Percentiles rank a stretch among this genome's conserved stretches.
phyloP scores from a whole-genome alignment of 2,329 filamentous ascomycete genomes.

The Akanthomyces uredinophilus region DNA sequence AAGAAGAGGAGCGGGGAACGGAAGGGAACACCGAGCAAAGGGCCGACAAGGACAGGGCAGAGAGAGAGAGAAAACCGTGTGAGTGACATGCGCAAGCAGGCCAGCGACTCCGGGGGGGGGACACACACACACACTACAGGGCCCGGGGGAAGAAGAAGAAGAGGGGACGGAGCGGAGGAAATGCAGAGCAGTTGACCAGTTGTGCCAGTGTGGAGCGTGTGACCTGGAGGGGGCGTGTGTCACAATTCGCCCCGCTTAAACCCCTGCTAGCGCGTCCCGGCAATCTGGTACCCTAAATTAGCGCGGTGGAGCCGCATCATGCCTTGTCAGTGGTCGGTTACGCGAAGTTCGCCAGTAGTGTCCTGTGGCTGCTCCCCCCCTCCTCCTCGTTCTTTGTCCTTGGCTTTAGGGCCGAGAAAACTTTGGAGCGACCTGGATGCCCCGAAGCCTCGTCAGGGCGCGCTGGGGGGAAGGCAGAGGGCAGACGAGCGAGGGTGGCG shows the following conservation, averaged over 20 bases:
- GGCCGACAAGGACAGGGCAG: not conserved
- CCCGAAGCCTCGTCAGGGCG: not conserved
- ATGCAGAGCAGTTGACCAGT: not conserved
- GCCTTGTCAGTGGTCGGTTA: conserved; percentile 23
- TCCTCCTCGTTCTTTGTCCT: not conserved
- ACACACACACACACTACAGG: not conserved
- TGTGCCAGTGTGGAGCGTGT: not conserved
- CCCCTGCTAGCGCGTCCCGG: conserved; percentile 32
- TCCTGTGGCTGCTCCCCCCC: not conserved
- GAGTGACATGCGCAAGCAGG: not conserved
- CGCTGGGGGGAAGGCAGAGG: not conserved
- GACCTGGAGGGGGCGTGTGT: conserved; percentile 9
- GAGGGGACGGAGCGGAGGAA: not conserved
- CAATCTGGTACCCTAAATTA: conserved; percentile 31
- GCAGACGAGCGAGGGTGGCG: no score
- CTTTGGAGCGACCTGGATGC: not conserved
- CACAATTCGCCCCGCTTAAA: not conserved
- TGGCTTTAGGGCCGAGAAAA: not conserved
- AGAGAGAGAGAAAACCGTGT: not conserved
- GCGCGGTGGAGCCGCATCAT: conserved; percentile 19
- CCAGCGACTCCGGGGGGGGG: not conserved
- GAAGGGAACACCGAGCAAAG: not conserved
- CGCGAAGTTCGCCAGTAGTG: not conserved
- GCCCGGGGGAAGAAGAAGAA: not conserved
- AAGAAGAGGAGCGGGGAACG: not conserved